Evolutionary conservation across 495 filamentous ascomycete genomes (phyloP).

Genomic region (Penicillium soppii): DNA sequence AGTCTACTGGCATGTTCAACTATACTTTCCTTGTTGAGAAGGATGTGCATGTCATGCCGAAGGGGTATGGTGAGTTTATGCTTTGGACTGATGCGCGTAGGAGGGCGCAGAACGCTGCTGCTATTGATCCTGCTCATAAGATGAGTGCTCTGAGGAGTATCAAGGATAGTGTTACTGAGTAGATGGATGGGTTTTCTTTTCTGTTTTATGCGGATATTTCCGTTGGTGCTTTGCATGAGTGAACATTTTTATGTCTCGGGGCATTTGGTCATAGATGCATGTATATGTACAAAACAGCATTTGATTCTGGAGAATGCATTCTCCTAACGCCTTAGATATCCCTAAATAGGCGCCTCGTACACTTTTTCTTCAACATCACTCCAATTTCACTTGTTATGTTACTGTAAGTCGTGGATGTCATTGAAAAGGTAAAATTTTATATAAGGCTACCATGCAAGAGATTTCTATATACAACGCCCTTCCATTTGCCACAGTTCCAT

Average conservation of each 20-base stretch:
- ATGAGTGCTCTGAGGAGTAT: slow-evolving; percentile 37
- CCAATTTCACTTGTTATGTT: too few species aligned
- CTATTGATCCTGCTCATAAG: slow-evolving; percentile 34
- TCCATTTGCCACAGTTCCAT: slow-evolving; percentile 1
- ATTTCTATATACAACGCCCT: slow-evolving; percentile 12
- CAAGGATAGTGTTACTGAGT: slow-evolving; percentile 50
- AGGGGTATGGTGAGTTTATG: slow-evolving; percentile 76
- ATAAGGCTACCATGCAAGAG: slow-evolving; percentile 4
- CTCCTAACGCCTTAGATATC: too few species aligned
- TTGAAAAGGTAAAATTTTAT: neutral
- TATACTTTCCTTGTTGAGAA: slow-evolving; percentile 79
- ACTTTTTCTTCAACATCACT: too few species aligned
- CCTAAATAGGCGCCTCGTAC: too few species aligned
- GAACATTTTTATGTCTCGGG: too few species aligned
- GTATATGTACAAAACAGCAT: too few species aligned
- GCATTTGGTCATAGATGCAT: too few species aligned
- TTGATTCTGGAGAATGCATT: too few species aligned
- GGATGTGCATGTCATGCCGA: slow-evolving; percentile 72
- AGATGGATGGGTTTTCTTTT: slow-evolving; percentile 9
- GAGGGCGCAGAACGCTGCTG: slow-evolving; percentile 49
- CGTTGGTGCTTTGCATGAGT: neutral
- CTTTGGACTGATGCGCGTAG: slow-evolving; percentile 73
- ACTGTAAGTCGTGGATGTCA: too few species aligned
- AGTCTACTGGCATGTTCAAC: slow-evolving; percentile 79
- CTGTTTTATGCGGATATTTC: neutral